Conservation (phyloP, 2,329 filamentous ascomycete species). For the Nigrospora sphaerica region DNA sequence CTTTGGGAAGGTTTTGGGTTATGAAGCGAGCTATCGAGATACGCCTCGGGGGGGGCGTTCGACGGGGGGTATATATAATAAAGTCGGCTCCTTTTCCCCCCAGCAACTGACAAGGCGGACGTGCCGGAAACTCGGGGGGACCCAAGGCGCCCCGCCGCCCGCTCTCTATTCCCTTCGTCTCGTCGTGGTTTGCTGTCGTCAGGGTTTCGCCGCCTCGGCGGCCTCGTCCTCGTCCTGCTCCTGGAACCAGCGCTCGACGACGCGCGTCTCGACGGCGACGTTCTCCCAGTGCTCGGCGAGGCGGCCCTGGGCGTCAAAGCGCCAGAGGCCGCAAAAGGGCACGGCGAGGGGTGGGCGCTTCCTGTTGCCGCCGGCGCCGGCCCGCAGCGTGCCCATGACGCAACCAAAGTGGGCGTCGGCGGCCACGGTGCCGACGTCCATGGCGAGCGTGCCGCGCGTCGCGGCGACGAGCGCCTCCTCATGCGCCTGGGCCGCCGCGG, state of each 20-base stretch:
- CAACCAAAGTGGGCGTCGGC: constrained; percentile 10
- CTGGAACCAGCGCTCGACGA: neutral
- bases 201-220: too few species aligned
- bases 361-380: neutral
- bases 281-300: constrained; percentile 18
- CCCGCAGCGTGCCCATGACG: constrained; percentile 11
- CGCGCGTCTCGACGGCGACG: constrained; percentile 3
- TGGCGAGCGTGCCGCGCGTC: constrained; percentile 6
- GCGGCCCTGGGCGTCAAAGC: constrained; percentile 6
- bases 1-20: too few species aligned
- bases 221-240: neutral
- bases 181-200: too few species aligned
- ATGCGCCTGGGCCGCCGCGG: neutral
- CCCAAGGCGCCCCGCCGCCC: too few species aligned
- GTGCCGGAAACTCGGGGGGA: too few species aligned
- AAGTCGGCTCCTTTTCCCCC: too few species aligned
- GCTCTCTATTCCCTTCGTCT: too few species aligned
- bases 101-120: too few species aligned
- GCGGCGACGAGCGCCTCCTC: constrained; percentile 4
- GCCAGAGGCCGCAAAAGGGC: constrained; percentile 12
- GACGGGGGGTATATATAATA: too few species aligned
- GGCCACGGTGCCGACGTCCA: constrained; percentile 11
- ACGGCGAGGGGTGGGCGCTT: neutral
- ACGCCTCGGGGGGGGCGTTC: too few species aligned
- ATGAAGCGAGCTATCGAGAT: too few species aligned